These are phyloP conservation scores for Clonostachys rosea DNA, from an alignment of 2,329 filamentous ascomycete genomes.

Conservation along the genomic window DNA sequence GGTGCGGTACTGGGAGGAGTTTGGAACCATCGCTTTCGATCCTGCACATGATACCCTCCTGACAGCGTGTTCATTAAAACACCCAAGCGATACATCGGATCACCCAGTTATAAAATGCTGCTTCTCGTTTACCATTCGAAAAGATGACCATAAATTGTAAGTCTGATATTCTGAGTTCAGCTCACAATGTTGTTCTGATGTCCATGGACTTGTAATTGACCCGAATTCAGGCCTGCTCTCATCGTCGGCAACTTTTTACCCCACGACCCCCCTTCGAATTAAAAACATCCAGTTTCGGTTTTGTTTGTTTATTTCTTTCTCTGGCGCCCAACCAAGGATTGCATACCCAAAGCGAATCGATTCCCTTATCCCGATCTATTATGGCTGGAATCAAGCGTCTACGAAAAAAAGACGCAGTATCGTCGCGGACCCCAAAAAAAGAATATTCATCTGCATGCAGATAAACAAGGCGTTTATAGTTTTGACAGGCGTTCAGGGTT, in stretches of 20 bases:
- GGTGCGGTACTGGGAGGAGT: constrained; percentile 98
- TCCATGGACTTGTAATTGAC: background rate
- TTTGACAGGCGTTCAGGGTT: too few relatives aligned
- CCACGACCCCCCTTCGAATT: constrained; percentile 54
- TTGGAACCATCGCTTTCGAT: constrained; percentile 96
- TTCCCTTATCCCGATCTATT: too few relatives aligned
- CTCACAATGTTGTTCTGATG: constrained; percentile 20
- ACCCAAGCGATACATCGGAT: constrained; percentile 63
- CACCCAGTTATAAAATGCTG: constrained; percentile 83
- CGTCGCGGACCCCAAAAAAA: too few relatives aligned
- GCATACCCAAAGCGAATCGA: too few relatives aligned
- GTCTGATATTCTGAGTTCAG: constrained; percentile 23
- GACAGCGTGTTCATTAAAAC: constrained; percentile 89
- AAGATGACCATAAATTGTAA: constrained; percentile 95
- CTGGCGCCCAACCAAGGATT: too few relatives aligned
- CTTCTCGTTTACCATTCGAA: constrained; percentile 94
- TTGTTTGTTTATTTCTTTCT: too few relatives aligned
- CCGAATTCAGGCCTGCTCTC: constrained; percentile 70
- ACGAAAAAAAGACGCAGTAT: too few relatives aligned
- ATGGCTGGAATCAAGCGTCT: too few relatives aligned
- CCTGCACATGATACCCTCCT: constrained; percentile 89
- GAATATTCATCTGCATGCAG: too few relatives aligned
- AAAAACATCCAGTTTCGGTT: constrained; percentile 1
- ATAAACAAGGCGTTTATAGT: too few relatives aligned
- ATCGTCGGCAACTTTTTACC: constrained; percentile 97